Conservation (phyloP, 2,329 filamentous ascomycete species). For the Ceratocystis albifundus region DNA sequence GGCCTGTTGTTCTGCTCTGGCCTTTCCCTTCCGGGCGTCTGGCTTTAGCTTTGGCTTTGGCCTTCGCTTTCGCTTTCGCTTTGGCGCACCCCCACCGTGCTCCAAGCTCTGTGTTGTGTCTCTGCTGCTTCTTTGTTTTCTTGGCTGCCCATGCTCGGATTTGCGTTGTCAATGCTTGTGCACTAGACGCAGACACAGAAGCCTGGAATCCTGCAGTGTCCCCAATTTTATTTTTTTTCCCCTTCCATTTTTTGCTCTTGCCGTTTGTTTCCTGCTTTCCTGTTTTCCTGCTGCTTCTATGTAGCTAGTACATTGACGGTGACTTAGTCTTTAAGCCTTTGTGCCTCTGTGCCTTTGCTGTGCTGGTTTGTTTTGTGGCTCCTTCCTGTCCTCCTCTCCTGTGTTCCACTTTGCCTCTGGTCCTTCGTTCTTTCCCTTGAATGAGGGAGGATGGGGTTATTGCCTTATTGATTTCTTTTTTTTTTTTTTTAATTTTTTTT, state of each 20-base stretch:
- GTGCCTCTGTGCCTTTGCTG: too few relatives aligned
- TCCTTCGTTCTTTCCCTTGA: slow-evolving; percentile 22
- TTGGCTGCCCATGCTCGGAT: slow-evolving; percentile 7
- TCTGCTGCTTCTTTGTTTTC: not conserved
- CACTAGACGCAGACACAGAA: not conserved
- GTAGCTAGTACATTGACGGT: not conserved
- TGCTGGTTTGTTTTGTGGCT: not conserved
- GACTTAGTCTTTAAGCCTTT: too few relatives aligned
- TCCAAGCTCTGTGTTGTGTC: not conserved
- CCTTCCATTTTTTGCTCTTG: slow-evolving; percentile 22
- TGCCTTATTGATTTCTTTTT: slow-evolving; percentile 11
- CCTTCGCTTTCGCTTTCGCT: not conserved
- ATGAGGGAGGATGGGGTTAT: not conserved
- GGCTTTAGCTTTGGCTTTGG: not conserved
- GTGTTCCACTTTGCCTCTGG: slow-evolving; percentile 9
- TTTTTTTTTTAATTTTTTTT: slow-evolving; percentile 10
- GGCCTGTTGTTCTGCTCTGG: not conserved
- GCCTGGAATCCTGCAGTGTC: slow-evolving; percentile 3
- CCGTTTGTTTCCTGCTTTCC: not conserved
- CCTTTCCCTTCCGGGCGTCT: not conserved
- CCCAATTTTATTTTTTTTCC: not conserved
- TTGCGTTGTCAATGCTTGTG: slow-evolving; percentile 11
- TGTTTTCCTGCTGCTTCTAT: not conserved
- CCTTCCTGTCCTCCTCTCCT: slow-evolving; percentile 1
- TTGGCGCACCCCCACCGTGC: slow-evolving; percentile 2